Conservation (phyloP, 2,329 filamentous ascomycete species). For the Aureobasidium mangrovei region DNA sequence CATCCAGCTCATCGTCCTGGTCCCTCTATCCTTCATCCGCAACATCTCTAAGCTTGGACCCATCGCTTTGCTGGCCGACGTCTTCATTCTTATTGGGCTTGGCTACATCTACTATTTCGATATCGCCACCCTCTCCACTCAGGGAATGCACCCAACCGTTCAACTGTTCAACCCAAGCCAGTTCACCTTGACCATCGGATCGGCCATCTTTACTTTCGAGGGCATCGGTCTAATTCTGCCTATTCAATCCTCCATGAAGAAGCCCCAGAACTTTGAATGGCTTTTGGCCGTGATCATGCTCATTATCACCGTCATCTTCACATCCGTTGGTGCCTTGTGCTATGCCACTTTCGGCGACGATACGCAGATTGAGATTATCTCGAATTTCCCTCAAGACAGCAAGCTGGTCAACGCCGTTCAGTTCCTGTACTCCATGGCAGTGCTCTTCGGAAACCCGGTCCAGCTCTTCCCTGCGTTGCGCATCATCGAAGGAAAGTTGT, state of each 20-base stretch:
- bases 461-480: constrained; percentile 66
- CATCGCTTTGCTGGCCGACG: constrained; percentile 59
- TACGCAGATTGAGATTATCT: constrained; percentile 66
- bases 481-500: constrained; percentile 60
- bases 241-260: constrained; percentile 66
- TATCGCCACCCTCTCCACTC: constrained; percentile 45
- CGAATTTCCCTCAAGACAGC: constrained; percentile 63
- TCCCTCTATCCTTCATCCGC: constrained; percentile 60
- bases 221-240: constrained; percentile 69
- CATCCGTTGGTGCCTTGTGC: constrained; percentile 61
- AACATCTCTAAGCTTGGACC: constrained; percentile 68
- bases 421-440: constrained; percentile 63
- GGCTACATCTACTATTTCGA: constrained; percentile 68
- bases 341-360: constrained; percentile 63
- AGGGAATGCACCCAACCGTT: constrained; percentile 54
- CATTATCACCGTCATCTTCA: constrained; percentile 64
- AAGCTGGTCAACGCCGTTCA: constrained; percentile 68
- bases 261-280: constrained; percentile 57
- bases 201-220: constrained; percentile 70
- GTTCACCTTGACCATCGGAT: constrained; percentile 63
- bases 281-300: constrained; percentile 62
- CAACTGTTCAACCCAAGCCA: constrained; percentile 59
- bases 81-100: constrained; percentile 62
- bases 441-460: constrained; percentile 64
- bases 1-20: constrained; percentile 54